Conservation (phyloP, 306 rosid genomes). For the Trifolium fragiferum region DNA sequence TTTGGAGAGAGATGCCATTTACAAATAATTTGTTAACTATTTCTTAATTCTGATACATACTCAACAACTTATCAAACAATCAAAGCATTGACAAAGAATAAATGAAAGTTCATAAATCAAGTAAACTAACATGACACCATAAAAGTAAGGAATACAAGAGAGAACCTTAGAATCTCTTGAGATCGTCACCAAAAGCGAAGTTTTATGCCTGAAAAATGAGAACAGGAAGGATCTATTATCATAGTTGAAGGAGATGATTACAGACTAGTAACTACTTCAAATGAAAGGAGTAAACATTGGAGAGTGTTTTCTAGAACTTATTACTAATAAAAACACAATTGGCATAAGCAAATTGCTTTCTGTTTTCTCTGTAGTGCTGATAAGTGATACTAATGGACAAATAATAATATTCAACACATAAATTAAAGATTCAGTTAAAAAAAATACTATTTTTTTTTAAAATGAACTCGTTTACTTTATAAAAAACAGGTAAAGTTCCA, state of each 20-base stretch:
- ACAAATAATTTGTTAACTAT: not conserved
- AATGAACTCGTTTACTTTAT: conserved; percentile 13
- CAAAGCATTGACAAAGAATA: not conserved
- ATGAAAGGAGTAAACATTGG: not conserved
- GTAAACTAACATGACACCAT: conserved; percentile 22
- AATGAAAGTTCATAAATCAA: not conserved
- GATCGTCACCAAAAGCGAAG: conserved; percentile 76
- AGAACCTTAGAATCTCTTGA: conserved; percentile 85
- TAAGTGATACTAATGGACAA: not conserved
- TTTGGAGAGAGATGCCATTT: not conserved
- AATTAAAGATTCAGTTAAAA: not conserved
- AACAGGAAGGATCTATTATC: conserved; percentile 39
- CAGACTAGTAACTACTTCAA: conserved; percentile 7
- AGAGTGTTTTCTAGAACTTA: not conserved
- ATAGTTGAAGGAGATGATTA: conserved; percentile 28
- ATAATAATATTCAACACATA: conserved; percentile 13
- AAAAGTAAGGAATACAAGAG: conserved; percentile 18
- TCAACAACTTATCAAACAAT: not conserved
- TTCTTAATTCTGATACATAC: not conserved
- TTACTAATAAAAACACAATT: not conserved
- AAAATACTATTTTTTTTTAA: not conserved
- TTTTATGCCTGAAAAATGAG: conserved; percentile 65
- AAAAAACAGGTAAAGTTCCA: conserved; percentile 13
- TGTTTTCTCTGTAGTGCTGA: conserved; percentile 9
- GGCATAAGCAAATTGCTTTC: conserved; percentile 15